Base-by-base conservation (phyloP, 495 filamentous ascomycete genomes). In the Neurospora terricola region DNA sequence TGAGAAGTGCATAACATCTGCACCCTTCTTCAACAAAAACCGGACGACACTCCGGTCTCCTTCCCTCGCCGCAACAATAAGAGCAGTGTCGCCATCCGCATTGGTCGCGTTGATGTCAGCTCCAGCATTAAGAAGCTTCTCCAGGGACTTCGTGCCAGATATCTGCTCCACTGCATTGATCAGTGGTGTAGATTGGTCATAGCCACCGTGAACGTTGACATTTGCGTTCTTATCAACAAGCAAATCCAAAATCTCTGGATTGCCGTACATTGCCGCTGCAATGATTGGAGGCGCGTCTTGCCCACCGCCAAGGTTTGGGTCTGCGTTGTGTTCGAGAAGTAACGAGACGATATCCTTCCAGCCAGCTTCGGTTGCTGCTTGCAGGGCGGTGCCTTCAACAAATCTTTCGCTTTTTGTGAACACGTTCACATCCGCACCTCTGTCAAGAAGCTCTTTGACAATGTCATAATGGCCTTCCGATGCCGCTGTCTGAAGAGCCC, bases 41-140 rank as follows among this genome's bases (percentile, higher is more conserved):
- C 62, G 62, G 12, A 69, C 62, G 23, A 27, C 23, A 27, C 34
- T 36, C 23, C 34, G 23, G 21, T 69, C 62, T 14, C 62, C 62
- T 27, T 27, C 23, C 62, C 12, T 36, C 23, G 62, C 62, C 23
- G 70, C 70, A 38, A 54, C 36, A 27, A 81, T 80, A 21, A 81
- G 77, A 48, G 80, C 73, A 1, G 80, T 81, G 30, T 80, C 77
- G 37, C 80, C 80, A n/a, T 81, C 78, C 5, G 66, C 42, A 18
- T 78, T 79, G 11, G 78, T 70, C 27, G 80, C 77, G 45, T 81
- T 80, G 54, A 81, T 78, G 43, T 81, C 77, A 6, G 80, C 80
- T 1, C 80, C 80, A 10, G 76, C 42, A n/a, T 45, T 45, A 4
- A 45, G 18, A 45, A 45, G 42, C 42, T 45, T 45, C 42, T n/a